These are phyloP conservation scores for Acacia crassicarpa DNA, from an alignment of 306 rosid species.

Conservation along the genomic window DNA sequence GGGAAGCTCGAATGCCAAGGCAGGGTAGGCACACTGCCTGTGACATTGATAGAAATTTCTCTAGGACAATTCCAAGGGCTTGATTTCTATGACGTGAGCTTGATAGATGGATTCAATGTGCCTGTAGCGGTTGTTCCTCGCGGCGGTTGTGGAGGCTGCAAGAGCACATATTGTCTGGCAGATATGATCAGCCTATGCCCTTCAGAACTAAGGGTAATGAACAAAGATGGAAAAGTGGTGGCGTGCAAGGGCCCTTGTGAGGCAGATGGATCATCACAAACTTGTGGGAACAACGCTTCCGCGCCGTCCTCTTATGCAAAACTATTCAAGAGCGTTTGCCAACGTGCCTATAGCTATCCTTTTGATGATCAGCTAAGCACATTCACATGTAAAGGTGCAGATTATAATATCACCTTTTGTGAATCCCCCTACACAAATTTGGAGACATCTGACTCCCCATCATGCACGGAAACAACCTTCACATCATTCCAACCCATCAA, in stretches of 20 bases:
- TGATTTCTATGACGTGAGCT: constrained; percentile 76
- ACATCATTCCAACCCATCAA: neutral
- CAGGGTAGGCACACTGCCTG: constrained; percentile 65
- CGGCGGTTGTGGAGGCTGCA: constrained; percentile 44
- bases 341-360: constrained; percentile 81
- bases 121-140: constrained; percentile 64
- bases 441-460: neutral
- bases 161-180: constrained; percentile 55
- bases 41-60: constrained; percentile 70
- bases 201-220: constrained; percentile 47
- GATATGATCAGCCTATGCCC: constrained; percentile 76
- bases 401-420: constrained; percentile 73
- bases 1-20: constrained; percentile 67
- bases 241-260: constrained; percentile 53
- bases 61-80: constrained; percentile 28
- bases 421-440: constrained; percentile 54
- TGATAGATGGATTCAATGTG: constrained; percentile 85
- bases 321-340: constrained; percentile 75
- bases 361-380: constrained; percentile 71
- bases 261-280: constrained; percentile 48
- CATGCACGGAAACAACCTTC: neutral
- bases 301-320: constrained; percentile 64
- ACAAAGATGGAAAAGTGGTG: constrained; percentile 27
- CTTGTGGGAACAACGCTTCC: neutral
- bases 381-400: constrained; percentile 47